phyloP scores from a whole-genome alignment of 2,329 filamentous ascomycete species.

The Davidsoniella eucalypti region DNA sequence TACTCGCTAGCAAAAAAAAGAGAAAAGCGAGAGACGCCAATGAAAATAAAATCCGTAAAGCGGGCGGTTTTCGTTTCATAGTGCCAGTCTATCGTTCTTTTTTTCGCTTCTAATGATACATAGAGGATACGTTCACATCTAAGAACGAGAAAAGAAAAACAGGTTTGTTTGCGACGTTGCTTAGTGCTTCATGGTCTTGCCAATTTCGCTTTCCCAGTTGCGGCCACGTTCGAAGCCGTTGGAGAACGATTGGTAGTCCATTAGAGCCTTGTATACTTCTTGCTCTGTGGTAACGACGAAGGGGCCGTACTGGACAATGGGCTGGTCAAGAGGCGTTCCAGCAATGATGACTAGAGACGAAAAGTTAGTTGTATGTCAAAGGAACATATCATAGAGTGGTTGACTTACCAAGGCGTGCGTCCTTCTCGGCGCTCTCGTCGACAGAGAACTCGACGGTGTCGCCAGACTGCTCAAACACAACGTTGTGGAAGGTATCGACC shows the following conservation, averaged over 20 bases:
- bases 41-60: no score
- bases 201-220: slow-evolving; percentile 75
- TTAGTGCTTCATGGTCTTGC: slow-evolving; percentile 45
- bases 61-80: no score
- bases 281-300: slow-evolving; percentile 63
- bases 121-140: no score
- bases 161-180: no score
- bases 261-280: slow-evolving; percentile 59
- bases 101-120: no score
- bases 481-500: slow-evolving; percentile 65
- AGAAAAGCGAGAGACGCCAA: no score
- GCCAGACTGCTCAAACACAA: slow-evolving; percentile 69
- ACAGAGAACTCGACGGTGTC: slow-evolving; percentile 60
- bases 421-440: slow-evolving; percentile 43
- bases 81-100: no score
- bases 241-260: slow-evolving; percentile 53
- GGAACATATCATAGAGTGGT: not conserved
- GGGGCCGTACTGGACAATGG: slow-evolving; percentile 68
- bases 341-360: slow-evolving; percentile 45
- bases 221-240: slow-evolving; percentile 71
- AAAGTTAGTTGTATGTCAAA: slow-evolving; percentile 4
- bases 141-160: no score
- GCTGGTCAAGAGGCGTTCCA: slow-evolving; percentile 64
- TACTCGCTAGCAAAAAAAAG: no score
- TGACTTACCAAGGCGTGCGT: slow-evolving; percentile 30